These are phyloP conservation scores for Thuja plicata DNA, from an alignment of 83 land plant genomes.

Conservation along the genomic window DNA sequence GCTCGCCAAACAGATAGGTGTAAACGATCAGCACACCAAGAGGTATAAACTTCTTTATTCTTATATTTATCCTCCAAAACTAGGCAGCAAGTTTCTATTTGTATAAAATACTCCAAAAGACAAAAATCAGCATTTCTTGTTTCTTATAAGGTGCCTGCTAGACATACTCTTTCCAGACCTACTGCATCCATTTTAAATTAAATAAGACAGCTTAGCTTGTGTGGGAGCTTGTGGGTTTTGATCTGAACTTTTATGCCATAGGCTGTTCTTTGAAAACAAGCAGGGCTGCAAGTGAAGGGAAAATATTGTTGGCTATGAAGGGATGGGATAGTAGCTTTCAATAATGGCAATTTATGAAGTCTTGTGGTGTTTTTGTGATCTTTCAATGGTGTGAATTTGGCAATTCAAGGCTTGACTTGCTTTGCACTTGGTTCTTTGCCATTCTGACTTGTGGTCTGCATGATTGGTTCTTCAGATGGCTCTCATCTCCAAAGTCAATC, in stretches of 20 bases:
- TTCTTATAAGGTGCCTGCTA: not conserved
- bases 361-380: not conserved
- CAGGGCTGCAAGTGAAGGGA: not conserved
- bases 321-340: not conserved
- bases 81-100: not conserved
- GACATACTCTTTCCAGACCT: not conserved
- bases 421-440: slow-evolving; percentile 5
- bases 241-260: not conserved
- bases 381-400: not conserved
- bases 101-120: not conserved
- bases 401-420: not conserved
- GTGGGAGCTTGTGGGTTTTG: not conserved
- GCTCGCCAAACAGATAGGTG: slow-evolving; percentile 59
- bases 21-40: slow-evolving; percentile 54
- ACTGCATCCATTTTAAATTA: not conserved
- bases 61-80: not conserved
- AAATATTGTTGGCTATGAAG: not conserved
- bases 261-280: not conserved
- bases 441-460: not conserved
- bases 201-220: not conserved
- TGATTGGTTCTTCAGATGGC: slow-evolving; percentile 67
- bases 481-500: slow-evolving; percentile 68
- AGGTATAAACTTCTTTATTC: slow-evolving; percentile 22
- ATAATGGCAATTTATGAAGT: not conserved
- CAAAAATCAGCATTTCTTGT: not conserved